phyloP scores from a whole-genome alignment of 2,329 filamentous ascomycete species.

The Microsporum audouinii region DNA sequence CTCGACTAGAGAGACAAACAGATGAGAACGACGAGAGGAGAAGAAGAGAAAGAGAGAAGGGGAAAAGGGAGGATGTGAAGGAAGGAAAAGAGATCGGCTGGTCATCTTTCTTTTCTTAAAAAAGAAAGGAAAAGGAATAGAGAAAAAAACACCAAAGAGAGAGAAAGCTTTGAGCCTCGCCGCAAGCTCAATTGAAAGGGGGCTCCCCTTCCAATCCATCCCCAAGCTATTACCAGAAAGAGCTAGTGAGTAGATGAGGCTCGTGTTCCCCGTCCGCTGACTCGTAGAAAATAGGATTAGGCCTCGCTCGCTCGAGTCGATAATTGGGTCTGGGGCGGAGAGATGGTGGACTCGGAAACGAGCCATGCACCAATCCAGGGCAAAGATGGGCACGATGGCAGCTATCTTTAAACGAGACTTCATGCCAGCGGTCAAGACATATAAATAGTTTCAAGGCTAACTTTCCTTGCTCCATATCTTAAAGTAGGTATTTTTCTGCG shows the following conservation, averaged over 20 bases:
- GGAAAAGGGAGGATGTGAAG: not conserved
- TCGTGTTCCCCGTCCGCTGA: not conserved
- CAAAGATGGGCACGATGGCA: not conserved
- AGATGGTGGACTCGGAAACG: not conserved
- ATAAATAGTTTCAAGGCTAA: not conserved
- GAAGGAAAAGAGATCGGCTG: constrained; percentile 1
- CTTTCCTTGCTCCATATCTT: not conserved
- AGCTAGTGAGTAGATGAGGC: not conserved
- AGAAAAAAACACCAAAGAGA: not conserved
- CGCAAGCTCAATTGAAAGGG: not conserved
- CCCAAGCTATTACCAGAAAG: not conserved
- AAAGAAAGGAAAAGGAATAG: not conserved
- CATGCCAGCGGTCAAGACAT: not conserved
- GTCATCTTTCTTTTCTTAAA: not conserved
- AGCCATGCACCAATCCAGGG: not conserved
- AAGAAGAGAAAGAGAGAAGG: not conserved
- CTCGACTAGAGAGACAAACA: not conserved
- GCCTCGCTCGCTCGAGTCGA: not conserved
- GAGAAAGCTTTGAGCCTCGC: not conserved
- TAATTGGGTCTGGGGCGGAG: not conserved
- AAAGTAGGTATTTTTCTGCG: not conserved
- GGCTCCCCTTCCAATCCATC: not conserved
- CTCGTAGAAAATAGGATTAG: not conserved
- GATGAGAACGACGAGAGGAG: not conserved
- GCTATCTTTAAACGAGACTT: not conserved